Conservation (phyloP, 1,284 basidiomycete genomes). For the Mycena citricolor region DNA sequence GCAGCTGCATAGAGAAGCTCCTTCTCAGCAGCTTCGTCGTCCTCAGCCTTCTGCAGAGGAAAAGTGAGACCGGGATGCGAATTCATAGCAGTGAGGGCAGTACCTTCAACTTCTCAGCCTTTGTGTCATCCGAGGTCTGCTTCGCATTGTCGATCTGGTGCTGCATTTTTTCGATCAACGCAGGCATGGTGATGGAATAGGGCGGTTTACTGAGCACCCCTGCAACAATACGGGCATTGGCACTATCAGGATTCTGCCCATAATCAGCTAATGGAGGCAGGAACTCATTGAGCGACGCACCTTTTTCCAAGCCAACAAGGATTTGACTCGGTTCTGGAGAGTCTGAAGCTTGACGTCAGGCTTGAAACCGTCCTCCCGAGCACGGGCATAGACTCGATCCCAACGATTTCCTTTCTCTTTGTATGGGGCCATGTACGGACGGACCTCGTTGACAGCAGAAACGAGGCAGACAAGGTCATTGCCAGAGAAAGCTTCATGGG, state of each 20-base stretch:
- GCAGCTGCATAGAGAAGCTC: no score
- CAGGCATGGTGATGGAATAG: conserved; percentile 7
- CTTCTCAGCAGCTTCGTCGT: no score
- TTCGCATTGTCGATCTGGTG: background rate
- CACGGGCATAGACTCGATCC: background rate
- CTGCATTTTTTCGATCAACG: conserved; percentile 6
- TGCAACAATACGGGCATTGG: background rate
- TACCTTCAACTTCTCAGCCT: conserved; percentile 5
- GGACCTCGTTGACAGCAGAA: background rate
- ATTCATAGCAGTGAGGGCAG: no score
- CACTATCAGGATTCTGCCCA: conserved; percentile 1
- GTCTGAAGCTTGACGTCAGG: background rate
- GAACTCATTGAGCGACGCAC: conserved; percentile 2
- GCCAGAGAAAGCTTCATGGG: no score
- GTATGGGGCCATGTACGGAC: conserved; percentile 6
- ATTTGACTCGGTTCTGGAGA: conserved; percentile 7
- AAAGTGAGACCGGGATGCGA: no score
- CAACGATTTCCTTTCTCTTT: background rate
- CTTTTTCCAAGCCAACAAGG: conserved; percentile 7
- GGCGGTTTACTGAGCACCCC: no score
- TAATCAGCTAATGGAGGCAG: background rate
- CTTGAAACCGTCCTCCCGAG: background rate
- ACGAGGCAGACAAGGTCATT: conserved; percentile 4
- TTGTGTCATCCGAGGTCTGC: conserved; percentile 8
- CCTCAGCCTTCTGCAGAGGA: no score